phyloP scores from a whole-genome alignment of 176 grass and related monocot genomes.

The Melocanna baccifera region DNA sequence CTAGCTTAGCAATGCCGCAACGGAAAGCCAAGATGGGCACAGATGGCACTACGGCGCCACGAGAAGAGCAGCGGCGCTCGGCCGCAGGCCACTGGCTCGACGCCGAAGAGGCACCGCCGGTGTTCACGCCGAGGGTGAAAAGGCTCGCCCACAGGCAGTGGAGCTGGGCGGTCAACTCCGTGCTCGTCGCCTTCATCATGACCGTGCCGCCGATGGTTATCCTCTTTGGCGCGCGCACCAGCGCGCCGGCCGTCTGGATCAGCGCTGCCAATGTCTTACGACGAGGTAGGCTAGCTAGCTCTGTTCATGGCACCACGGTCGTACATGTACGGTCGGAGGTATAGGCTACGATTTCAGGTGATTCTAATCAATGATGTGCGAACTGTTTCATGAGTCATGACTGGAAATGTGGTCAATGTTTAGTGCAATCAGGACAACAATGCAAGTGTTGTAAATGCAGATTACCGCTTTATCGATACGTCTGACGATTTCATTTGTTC shows the following conservation, averaged over 20 bases:
- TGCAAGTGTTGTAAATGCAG: not conserved
- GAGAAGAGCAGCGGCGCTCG: not conserved
- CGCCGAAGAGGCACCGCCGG: not conserved
- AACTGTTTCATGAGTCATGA: not conserved
- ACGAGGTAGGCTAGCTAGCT: not conserved
- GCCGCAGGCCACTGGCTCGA: not conserved
- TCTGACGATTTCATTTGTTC: not conserved
- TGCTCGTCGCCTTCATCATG: slow-evolving; percentile 21
- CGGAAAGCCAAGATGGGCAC: not conserved
- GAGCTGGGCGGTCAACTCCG: not conserved
- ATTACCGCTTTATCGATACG: not conserved
- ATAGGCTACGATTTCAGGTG: not conserved
- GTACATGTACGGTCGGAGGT: not conserved
- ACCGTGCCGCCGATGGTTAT: slow-evolving; percentile 24
- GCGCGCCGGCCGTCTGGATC: slow-evolving; percentile 18
- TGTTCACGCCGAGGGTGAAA: not conserved
- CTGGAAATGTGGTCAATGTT: not conserved
- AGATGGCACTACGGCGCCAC: not conserved
- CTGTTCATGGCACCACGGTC: too few relatives aligned
- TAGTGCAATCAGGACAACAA: not conserved
- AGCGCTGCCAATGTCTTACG: not conserved
- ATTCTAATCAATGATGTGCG: not conserved
- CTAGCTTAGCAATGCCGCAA: not conserved
- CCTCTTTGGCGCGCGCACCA: not conserved
- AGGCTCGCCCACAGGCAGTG: not conserved